Base-by-base conservation (phyloP, 768 basidiomycete species). In the Cystofilobasidium bisporidii region DNA sequence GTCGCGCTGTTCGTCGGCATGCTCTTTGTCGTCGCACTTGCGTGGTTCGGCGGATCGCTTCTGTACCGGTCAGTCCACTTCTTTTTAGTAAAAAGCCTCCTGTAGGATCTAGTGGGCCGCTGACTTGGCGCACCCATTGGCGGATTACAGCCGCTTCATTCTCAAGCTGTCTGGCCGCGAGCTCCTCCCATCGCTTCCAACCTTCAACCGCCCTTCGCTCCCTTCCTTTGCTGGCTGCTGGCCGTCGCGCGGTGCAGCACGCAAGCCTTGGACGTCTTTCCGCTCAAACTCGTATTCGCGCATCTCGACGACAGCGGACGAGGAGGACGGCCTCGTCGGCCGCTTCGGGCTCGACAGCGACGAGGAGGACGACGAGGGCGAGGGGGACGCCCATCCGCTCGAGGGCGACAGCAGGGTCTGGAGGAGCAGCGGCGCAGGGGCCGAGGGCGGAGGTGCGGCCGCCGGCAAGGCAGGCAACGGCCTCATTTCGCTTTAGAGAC, bases 261-360 rank as follows among this genome's bases (percentile, higher is more conserved):
- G 41, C 36, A 38, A 58, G 58, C 14, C 59, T 38, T n/a, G 65
- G 65, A 28, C 57, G 65, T 18, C 43, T 28, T 26, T 43, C 58
- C 24, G 56, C 36, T 20, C 53, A 2, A 30, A 6, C 28, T 56
- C 53, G 5, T 56, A 56, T 30, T 56, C 53, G 58, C 41, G 36
- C 43, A 43, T 43, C 38, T 40, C 12, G 55, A 43, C 38, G 28
- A 48, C 58, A 17, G 65, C 58, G 15, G 65, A 66, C 58, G 65
- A 66, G 38, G 65, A 66, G 58, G 65, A 66, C 26, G 65, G 65
- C 18, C 36, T 66, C 24, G 65, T 66, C 17, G 65, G 65, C 10
- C 45, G 65, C 36, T 66, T 66, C 36, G 65, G 65, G 20, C 36
- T 66, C 32, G 65, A 66, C 50, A 66, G 65, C 47, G 64, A 65